Base-by-base conservation (phyloP, 2,329 filamentous ascomycete species). In the Ophiognomonia clavigignenti-juglandacearum region DNA sequence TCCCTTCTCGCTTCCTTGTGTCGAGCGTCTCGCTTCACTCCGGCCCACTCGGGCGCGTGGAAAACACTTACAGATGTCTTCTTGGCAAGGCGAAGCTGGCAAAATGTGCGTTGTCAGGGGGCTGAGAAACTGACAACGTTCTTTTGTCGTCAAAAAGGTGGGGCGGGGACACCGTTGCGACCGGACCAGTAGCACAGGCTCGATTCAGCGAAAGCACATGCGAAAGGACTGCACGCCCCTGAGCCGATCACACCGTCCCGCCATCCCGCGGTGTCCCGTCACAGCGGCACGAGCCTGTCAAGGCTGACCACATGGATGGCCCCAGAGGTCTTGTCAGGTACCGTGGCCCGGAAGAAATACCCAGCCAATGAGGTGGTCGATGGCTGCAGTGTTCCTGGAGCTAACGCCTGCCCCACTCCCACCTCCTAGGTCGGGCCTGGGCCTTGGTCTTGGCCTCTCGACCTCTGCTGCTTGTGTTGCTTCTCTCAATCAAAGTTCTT, bases 271-370 rank as follows among this genome's bases (percentile, higher is more conserved):
- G n/a, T n/a, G n/a, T n/a, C n/a, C n/a, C n/a, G n/a, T 23, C 46
- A 55, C 56, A 54, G 44, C 43, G 29, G 36, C 26, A 31, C 11
- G 37, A 56, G 59, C 65, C 64, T 66, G 62, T 66, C 57, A 66
- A 56, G 58, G 59, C 57, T 53, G 54, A 59, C 64, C 66, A 68
- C 64, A 67, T 68, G 64, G 62, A 42, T 51, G 45, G n/a, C 36
- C 40, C 39, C 45, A 19, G 26, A 37, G 9, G 58, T 54, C 49
- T 59, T 64, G 64, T 61, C 65, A 70, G 68, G 68, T 64, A 70
- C 68, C 64, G 65, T 63, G 56, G 64, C 63, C 14, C 54, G 50
- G 53, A 55, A 56, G 39, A 47, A 53, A 44, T 26, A 44, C 34
- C 50, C 44, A 54, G 39, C 67, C 66, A 69, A 67, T 67, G 47